Conservation (phyloP, 208 protist species). For the Trypanosoma melophagium region DNA sequence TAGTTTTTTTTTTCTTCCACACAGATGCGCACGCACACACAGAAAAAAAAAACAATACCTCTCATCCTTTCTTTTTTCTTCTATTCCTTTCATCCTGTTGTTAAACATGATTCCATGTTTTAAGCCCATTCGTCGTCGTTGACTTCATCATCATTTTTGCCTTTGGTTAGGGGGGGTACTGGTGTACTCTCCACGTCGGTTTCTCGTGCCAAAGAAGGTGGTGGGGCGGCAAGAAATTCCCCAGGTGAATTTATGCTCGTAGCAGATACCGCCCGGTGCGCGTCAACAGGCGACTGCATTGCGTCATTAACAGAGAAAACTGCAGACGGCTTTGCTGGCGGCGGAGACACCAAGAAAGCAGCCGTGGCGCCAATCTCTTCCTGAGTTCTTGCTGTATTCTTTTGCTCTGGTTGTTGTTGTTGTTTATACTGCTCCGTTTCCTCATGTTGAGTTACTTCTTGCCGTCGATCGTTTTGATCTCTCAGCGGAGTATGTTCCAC, state of each 20-base stretch:
- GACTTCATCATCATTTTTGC: background rate
- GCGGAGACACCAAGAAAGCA: slow-evolving; percentile 10
- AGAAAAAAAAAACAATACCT: background rate
- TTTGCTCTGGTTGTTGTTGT: background rate
- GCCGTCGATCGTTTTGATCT: background rate
- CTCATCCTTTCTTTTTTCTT: background rate
- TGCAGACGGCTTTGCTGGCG: background rate
- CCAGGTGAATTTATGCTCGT: background rate
- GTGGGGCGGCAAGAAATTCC: slow-evolving; percentile 8
- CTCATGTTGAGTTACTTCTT: background rate
- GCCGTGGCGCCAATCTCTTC: background rate
- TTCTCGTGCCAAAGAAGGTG: slow-evolving; percentile 11
- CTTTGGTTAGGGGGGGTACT: background rate
- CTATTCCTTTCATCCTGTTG: slow-evolving; percentile 2
- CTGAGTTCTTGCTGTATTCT: background rate
- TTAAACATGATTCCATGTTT: background rate
- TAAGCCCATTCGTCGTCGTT: slow-evolving; percentile 13
- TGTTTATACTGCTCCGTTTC: background rate
- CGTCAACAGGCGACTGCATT: background rate
- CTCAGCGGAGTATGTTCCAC: background rate
- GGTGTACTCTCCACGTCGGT: background rate
- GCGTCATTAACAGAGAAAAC: background rate
- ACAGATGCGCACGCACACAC: background rate
- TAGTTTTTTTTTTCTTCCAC: slow-evolving; percentile 6
- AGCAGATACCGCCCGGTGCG: background rate